These are phyloP conservation scores for Limnomonas spitsbergensis DNA, from an alignment of 139 green algal species.

Conservation along the genomic window DNA sequence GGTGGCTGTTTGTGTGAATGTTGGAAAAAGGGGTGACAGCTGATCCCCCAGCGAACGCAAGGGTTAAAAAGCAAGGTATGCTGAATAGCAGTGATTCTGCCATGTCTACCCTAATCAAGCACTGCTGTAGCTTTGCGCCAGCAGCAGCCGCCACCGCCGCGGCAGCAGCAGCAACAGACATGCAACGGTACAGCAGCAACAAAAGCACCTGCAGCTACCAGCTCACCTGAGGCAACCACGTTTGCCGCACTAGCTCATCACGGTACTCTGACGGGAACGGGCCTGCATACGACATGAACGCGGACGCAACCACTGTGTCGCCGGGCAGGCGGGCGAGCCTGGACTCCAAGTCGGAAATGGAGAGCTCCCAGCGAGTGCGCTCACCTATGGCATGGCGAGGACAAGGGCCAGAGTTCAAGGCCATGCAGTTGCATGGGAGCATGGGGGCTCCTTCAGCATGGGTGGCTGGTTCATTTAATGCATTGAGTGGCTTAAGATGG, in stretches of 20 bases:
- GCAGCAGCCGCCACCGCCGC: too few relatives aligned
- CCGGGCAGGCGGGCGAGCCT: conserved; percentile 57
- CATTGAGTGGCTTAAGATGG: too few relatives aligned
- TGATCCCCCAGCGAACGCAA: too few relatives aligned
- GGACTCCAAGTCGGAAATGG: conserved; percentile 57
- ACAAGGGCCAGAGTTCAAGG: neutral
- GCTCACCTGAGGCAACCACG: conserved; percentile 64
- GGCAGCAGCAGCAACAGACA: too few relatives aligned
- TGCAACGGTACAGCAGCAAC: neutral
- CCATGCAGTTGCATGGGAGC: too few relatives aligned
- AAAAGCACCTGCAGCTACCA: neutral
- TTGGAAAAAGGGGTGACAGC: too few relatives aligned
- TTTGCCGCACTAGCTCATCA: conserved; percentile 62
- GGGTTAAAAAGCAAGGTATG: too few relatives aligned
- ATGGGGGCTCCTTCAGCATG: too few relatives aligned
- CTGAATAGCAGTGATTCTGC: too few relatives aligned
- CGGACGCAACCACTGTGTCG: conserved; percentile 65
- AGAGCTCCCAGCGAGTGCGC: conserved; percentile 65
- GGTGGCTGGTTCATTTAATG: too few relatives aligned
- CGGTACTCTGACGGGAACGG: conserved; percentile 80
- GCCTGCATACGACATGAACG: conserved; percentile 75
- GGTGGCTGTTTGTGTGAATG: neutral
- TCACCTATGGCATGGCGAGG: conserved; percentile 52
- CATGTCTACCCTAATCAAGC: too few relatives aligned
- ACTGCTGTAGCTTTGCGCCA: too few relatives aligned